Percentiles rank a stretch among this genome's conserved stretches.
These are phyloP conservation scores for Aristolochia fimbriata DNA, from an alignment of 164 flowering plant species.

Conservation along the genomic window DNA sequence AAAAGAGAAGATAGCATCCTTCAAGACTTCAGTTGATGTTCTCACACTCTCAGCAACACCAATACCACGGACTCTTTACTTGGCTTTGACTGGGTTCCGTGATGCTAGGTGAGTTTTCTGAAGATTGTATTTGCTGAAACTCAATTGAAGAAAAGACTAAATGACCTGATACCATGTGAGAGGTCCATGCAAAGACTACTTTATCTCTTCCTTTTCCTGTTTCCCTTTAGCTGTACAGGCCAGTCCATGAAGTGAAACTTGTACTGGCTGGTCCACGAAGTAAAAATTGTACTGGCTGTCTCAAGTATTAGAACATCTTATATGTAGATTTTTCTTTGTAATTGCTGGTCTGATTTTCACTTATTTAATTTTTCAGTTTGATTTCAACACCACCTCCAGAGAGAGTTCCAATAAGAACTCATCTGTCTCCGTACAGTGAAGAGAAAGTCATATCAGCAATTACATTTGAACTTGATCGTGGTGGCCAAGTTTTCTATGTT, in stretches of 20 bases:
- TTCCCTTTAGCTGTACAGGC: not conserved
- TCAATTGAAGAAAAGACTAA: not conserved
- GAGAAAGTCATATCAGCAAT: slow-evolving; percentile 67
- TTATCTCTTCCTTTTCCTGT: no score
- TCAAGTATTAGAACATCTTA: not conserved
- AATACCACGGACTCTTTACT: slow-evolving; percentile 90
- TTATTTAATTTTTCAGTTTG: slow-evolving; percentile 42
- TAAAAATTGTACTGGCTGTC: not conserved
- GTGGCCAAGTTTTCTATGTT: slow-evolving; percentile 95
- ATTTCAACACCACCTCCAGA: slow-evolving; percentile 98
- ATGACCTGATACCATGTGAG: not conserved
- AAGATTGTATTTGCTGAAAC: no score
- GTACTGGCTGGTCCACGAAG: not conserved
- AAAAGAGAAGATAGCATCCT: slow-evolving; percentile 96
- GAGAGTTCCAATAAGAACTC: slow-evolving; percentile 92
- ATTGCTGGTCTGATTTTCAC: no score
- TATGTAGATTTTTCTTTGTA: not conserved
- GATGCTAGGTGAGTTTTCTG: slow-evolving; percentile 72
- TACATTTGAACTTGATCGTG: slow-evolving; percentile 77
- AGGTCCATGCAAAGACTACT: not conserved
- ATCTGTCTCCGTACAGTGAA: slow-evolving; percentile 62
- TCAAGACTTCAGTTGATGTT: slow-evolving; percentile 93
- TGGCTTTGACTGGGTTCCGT: slow-evolving; percentile 96
- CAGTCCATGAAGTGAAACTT: not conserved
- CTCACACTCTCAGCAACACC: slow-evolving; percentile 99